Conservation (phyloP, 768 basidiomycete genomes). For the Auriscalpium vulgare region DNA sequence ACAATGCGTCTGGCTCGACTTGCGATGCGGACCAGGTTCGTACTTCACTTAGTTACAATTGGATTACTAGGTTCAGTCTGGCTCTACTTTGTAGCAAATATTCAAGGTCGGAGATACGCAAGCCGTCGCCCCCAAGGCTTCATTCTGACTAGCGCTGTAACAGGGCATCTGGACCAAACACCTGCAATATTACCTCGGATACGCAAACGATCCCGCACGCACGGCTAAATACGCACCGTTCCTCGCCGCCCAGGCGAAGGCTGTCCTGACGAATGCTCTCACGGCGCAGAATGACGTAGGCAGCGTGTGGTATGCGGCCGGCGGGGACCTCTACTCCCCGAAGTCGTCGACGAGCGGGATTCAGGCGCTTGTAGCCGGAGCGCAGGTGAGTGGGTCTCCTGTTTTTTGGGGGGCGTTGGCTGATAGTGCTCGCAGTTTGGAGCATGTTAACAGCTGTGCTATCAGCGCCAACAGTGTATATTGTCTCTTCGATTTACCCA, state of each 20-base stretch:
- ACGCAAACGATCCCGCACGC: conserved; percentile 33
- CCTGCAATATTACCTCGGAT: conserved; percentile 41
- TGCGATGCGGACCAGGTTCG: conserved; percentile 28
- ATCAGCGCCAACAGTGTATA: too few species aligned
- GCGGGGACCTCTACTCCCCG: conserved; percentile 22
- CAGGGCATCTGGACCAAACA: conserved; percentile 46
- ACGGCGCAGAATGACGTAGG: conserved; percentile 34
- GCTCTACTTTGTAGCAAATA: not conserved
- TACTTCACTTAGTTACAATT: not conserved
- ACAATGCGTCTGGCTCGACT: conserved; percentile 30
- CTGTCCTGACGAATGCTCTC: conserved; percentile 37
- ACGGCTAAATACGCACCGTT: conserved; percentile 32
- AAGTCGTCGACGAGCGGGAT: conserved; percentile 14
- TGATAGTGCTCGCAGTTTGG: not conserved
- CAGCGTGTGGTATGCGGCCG: conserved; percentile 25
- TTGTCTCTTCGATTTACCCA: too few species aligned
- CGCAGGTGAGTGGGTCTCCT: conserved; percentile 6
- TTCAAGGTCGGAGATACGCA: conserved; percentile 29
- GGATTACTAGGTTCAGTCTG: not conserved
- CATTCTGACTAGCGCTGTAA: not conserved
- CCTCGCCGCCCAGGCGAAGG: conserved; percentile 31
- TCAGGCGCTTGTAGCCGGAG: conserved; percentile 7
- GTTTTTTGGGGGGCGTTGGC: too few species aligned
- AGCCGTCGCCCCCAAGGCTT: not conserved
- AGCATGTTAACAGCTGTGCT: not conserved